These are phyloP conservation scores for Diaporthe nobilis DNA, from an alignment of 2,329 filamentous ascomycete species.

Conservation along the genomic window DNA sequence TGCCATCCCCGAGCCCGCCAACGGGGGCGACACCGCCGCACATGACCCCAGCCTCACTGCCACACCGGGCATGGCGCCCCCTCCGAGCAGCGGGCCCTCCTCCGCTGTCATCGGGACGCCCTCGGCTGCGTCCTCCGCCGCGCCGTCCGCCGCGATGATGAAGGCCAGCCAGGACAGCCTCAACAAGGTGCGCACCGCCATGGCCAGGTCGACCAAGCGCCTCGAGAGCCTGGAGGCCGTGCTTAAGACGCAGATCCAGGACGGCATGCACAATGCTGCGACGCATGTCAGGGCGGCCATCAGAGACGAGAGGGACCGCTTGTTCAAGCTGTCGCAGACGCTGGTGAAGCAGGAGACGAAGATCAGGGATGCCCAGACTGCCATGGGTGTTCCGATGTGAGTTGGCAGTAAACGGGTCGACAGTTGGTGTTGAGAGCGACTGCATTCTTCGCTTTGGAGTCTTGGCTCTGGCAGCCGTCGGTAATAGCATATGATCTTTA, in stretches of 20 bases:
- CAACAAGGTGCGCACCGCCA: slow-evolving; percentile 39
- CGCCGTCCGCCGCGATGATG: slow-evolving; percentile 3
- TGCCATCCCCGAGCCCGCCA: slow-evolving; percentile 14
- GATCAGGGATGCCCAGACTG: slow-evolving; percentile 34
- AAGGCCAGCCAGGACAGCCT: slow-evolving; percentile 40
- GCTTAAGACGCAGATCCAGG: slow-evolving; percentile 41
- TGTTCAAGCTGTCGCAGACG: slow-evolving; percentile 40
- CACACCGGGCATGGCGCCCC: slow-evolving; percentile 25
- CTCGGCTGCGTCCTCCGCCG: neutral
- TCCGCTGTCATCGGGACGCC: neutral
- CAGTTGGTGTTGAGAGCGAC: neutral
- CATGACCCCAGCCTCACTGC: slow-evolving; percentile 22
- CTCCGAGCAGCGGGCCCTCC: neutral
- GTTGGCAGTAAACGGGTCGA: neutral
- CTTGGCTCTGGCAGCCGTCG: neutral
- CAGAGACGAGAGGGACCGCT: slow-evolving; percentile 37
- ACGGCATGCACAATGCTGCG: slow-evolving; percentile 41
- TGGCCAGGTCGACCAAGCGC: slow-evolving; percentile 38
- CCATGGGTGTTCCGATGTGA: slow-evolving; percentile 30
- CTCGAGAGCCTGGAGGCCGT: slow-evolving; percentile 40
- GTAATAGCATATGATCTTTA: neutral
- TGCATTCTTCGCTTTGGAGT: neutral
- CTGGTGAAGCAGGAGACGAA: slow-evolving; percentile 39
- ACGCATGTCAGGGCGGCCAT: slow-evolving; percentile 38
- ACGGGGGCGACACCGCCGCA: slow-evolving; percentile 13